phyloP scores from a whole-genome alignment of 2,329 filamentous ascomycete species.

The Talaromyces piceae region DNA sequence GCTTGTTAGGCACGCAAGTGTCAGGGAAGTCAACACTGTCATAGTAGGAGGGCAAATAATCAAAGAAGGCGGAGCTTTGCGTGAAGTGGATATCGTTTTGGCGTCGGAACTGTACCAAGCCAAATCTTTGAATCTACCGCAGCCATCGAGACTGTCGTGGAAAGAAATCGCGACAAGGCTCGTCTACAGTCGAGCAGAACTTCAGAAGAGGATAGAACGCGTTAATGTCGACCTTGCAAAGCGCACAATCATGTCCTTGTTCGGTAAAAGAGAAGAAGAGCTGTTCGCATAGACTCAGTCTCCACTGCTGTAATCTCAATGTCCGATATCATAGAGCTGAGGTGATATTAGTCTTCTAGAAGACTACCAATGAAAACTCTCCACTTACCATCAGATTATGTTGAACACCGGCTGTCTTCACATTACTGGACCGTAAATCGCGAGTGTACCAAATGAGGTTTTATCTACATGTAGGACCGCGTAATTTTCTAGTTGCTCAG shows the following conservation, averaged over 20 bases:
- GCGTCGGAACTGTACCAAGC: background rate
- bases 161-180: background rate
- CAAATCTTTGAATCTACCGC: background rate
- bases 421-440: too few relatives aligned
- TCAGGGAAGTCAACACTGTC: conserved; percentile 22
- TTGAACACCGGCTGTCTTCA: too few relatives aligned
- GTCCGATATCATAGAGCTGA: too few relatives aligned
- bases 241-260: background rate
- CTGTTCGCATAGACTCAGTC: background rate
- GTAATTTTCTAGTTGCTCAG: too few relatives aligned
- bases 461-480: too few relatives aligned
- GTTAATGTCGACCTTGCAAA: background rate
- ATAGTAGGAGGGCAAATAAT: conserved; percentile 19
- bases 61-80: background rate
- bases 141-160: background rate
- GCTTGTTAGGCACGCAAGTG: conserved; percentile 21
- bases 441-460: too few relatives aligned
- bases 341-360: too few relatives aligned
- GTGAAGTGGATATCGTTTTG: background rate
- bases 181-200: background rate
- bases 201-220: background rate
- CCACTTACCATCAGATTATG: too few relatives aligned
- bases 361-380: too few relatives aligned
- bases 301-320: background rate
- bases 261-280: background rate